phyloP scores from a whole-genome alignment of 306 rosid species.

The Prinsepia uniflora region DNA sequence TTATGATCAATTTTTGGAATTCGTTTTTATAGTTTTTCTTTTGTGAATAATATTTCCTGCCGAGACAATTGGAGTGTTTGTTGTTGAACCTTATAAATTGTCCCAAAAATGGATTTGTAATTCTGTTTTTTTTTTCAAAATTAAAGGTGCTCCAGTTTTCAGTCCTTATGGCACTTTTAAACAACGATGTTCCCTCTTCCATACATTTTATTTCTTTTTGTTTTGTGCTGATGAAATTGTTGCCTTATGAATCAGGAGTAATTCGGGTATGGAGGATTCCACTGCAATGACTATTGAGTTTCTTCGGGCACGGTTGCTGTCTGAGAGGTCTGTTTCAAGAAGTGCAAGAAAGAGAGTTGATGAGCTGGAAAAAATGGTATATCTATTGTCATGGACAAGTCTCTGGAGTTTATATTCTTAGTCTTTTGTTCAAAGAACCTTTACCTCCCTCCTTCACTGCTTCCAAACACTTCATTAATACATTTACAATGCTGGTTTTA shows the following conservation, averaged over 20 bases:
- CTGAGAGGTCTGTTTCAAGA: slow-evolving; percentile 86
- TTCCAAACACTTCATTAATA: background rate
- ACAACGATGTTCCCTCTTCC: background rate
- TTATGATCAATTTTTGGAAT: background rate
- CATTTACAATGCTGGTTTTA: background rate
- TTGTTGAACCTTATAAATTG: background rate
- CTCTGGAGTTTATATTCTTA: slow-evolving; percentile 22
- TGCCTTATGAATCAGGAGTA: slow-evolving; percentile 32
- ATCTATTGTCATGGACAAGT: slow-evolving; percentile 18
- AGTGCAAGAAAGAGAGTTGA: slow-evolving; percentile 81
- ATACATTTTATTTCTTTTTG: background rate
- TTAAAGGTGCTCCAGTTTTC: too few species aligned
- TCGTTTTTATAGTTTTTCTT: background rate
- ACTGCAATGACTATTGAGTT: slow-evolving; percentile 72
- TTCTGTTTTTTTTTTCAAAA: background rate
- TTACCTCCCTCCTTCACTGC: slow-evolving; percentile 5
- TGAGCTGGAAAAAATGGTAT: slow-evolving; percentile 71
- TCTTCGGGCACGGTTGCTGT: slow-evolving; percentile 79
- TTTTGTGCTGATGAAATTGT: slow-evolving; percentile 25
- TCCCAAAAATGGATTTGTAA: background rate
- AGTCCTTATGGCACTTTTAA: background rate
- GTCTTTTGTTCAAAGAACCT: slow-evolving; percentile 3
- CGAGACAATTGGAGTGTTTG: background rate
- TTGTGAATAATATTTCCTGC: background rate
- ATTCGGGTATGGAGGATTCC: slow-evolving; percentile 59